Percentiles rank a stretch among this genome's conserved stretches.
These are phyloP conservation scores for Sugiyamaella americana DNA, from an alignment of 805 yeast genomes.

Conservation along the genomic window DNA sequence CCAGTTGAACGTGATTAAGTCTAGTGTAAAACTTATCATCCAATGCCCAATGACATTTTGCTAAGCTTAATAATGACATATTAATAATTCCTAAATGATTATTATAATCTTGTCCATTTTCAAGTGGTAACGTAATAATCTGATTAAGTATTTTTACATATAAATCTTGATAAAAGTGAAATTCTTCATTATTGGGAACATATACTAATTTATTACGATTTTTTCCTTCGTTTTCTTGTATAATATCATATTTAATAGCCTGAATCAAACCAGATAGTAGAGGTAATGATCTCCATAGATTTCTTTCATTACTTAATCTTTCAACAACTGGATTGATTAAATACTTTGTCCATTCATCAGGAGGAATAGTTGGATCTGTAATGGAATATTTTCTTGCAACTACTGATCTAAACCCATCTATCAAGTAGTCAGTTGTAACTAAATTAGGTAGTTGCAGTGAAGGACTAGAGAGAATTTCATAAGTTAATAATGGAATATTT, in stretches of 20 bases:
- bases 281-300: slow-evolving; percentile 21
- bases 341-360: slow-evolving; percentile 16
- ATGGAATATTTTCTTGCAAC: slow-evolving; percentile 19
- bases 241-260: slow-evolving; percentile 1
- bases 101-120: background rate
- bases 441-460: slow-evolving; percentile 7
- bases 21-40: background rate
- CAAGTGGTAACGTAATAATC: background rate
- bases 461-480: slow-evolving; percentile 20
- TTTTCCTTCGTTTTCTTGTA: background rate
- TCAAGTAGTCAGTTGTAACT: slow-evolving; percentile 7
- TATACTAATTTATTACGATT: background rate
- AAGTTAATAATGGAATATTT: slow-evolving; percentile 20
- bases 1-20: slow-evolving; percentile 2
- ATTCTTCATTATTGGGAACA: background rate
- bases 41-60: slow-evolving; percentile 6
- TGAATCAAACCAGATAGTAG: slow-evolving; percentile 19
- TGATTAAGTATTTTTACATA: slow-evolving; percentile 7
- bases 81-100: background rate
- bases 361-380: slow-evolving; percentile 24
- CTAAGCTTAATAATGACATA: slow-evolving; percentile 5
- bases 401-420: slow-evolving; percentile 24
- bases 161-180: slow-evolving; percentile 2
- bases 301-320: slow-evolving; percentile 2
- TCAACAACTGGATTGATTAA: slow-evolving; percentile 13